Conservation (phyloP, 2,329 filamentous ascomycete species). For the Hymenoscyphus scutula region DNA sequence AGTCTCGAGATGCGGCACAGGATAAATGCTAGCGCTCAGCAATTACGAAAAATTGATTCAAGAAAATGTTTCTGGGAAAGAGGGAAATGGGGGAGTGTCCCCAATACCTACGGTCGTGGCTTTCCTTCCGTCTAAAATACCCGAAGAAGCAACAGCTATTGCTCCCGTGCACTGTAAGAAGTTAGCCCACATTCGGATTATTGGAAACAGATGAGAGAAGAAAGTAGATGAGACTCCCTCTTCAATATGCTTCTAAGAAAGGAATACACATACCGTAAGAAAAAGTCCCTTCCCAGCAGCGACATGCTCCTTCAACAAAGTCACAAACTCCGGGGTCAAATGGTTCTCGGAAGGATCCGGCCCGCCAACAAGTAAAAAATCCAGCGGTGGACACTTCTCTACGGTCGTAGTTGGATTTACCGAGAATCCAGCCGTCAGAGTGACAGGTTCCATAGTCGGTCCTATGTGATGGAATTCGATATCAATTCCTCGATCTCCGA, state of each 20-base stretch:
- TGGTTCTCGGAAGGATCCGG: constrained; percentile 32
- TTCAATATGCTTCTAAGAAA: no score
- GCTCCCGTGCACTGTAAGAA: constrained; percentile 38
- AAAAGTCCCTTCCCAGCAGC: constrained; percentile 39
- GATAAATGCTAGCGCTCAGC: no score
- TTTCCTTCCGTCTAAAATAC: constrained; percentile 42
- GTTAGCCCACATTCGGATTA: no score
- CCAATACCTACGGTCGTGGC: no score
- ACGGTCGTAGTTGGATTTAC: constrained; percentile 29
- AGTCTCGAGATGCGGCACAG: no score
- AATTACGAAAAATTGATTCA: no score
- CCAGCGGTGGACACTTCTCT: constrained; percentile 40
- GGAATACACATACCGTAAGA: constrained; percentile 25
- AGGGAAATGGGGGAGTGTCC: no score
- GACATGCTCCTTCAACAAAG: constrained; percentile 39
- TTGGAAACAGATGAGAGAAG: no score
- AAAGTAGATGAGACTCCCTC: no score
- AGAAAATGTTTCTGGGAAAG: no score
- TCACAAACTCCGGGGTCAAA: constrained; percentile 33
- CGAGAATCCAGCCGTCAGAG: constrained; percentile 17
- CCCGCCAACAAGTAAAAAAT: constrained; percentile 40
- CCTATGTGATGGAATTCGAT: constrained; percentile 30
- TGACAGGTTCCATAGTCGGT: constrained; percentile 26
- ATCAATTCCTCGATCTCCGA: constrained; percentile 22
- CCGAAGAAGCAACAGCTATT: constrained; percentile 35